Evolutionary conservation across 164 flowering plant species (phyloP).

Genomic region (Nelumbo lutea): DNA sequence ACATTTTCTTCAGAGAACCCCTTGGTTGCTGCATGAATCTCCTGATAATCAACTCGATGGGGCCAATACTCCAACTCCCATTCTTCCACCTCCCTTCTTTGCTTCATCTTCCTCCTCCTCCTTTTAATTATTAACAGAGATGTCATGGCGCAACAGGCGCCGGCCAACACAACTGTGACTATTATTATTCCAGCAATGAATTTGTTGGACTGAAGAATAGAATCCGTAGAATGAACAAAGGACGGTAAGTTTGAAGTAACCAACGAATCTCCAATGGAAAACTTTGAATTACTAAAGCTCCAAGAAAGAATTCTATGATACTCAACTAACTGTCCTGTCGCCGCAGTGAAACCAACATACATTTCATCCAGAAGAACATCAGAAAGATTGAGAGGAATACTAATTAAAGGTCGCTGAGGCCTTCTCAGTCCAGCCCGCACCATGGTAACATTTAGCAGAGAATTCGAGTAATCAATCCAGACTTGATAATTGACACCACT

Average conservation of each 20-base stretch:
- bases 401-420: constrained; percentile 29
- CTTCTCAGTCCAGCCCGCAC: constrained; percentile 25
- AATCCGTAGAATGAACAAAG: constrained; percentile 19
- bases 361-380: constrained; percentile 32
- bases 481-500: constrained; percentile 39
- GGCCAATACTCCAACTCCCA: constrained; percentile 65
- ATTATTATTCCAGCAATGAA: constrained; percentile 26
- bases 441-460: constrained; percentile 30
- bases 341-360: constrained; percentile 41
- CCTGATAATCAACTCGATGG: constrained; percentile 33
- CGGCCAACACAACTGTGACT: constrained; percentile 3
- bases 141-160: background rate
- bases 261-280: constrained; percentile 31
- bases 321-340: constrained; percentile 32
- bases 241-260: constrained; percentile 34
- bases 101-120: constrained; percentile 4
- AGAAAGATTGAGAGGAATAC: constrained; percentile 21
- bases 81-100: constrained; percentile 28
- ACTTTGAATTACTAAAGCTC: constrained; percentile 44
- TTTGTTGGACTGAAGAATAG: constrained; percentile 14
- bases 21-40: constrained; percentile 32
- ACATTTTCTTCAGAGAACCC: constrained; percentile 34
- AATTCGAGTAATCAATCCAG: constrained; percentile 33
- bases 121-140: constrained; percentile 6
- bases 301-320: constrained; percentile 36